Conservation (phyloP, 169 alveolate species). For the Cryptosporidium felis region DNA sequence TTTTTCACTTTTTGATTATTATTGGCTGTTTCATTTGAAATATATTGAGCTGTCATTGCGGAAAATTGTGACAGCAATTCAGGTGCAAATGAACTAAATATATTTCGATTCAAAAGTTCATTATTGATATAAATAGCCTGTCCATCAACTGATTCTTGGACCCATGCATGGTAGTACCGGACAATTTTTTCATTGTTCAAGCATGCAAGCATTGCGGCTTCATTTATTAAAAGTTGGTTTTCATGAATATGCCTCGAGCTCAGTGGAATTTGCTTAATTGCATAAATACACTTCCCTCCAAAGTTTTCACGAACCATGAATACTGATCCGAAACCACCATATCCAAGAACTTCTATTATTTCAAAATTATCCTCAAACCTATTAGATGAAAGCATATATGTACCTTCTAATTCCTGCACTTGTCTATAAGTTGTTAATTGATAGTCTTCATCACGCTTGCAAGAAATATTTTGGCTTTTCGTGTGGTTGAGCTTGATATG, state of each 20-base stretch:
- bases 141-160: slow-evolving; percentile 78
- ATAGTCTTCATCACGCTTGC: background rate
- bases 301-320: slow-evolving; percentile 78
- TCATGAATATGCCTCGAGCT: slow-evolving; percentile 72
- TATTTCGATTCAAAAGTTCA: slow-evolving; percentile 14
- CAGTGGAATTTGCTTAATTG: slow-evolving; percentile 80
- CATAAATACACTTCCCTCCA: slow-evolving; percentile 79
- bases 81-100: slow-evolving; percentile 58
- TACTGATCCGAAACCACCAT: slow-evolving; percentile 86
- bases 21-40: slow-evolving; percentile 24
- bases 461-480: background rate
- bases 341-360: slow-evolving; percentile 80
- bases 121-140: slow-evolving; percentile 7
- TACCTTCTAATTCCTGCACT: background rate
- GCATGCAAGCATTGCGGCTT: slow-evolving; percentile 85
- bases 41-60: slow-evolving; percentile 52
- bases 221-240: slow-evolving; percentile 77
- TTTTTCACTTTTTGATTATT: slow-evolving; percentile 48
- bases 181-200: slow-evolving; percentile 84
- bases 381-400: slow-evolving; percentile 5
- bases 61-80: slow-evolving; percentile 58
- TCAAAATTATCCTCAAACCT: slow-evolving; percentile 74
- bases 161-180: slow-evolving; percentile 86
- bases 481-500: background rate
- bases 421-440: background rate